Conservation (phyloP, 805 yeast species). For the Kazachstania kunashirensis region DNA sequence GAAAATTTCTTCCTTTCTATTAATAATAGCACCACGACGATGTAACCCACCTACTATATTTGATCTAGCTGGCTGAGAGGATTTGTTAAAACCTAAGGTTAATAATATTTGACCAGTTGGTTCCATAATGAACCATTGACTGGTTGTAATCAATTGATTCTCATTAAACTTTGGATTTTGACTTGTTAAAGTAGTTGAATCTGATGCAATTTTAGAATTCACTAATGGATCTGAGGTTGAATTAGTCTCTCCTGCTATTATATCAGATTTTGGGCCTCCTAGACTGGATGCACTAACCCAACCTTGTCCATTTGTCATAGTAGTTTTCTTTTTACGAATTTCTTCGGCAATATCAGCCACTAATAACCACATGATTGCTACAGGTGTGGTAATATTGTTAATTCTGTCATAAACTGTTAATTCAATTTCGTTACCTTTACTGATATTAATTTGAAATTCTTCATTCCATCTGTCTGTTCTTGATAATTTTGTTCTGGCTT, state of each 20-base stretch:
- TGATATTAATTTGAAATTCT: slow-evolving; percentile 68
- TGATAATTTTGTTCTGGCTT: slow-evolving; percentile 64
- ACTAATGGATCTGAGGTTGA: not conserved
- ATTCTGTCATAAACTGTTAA: slow-evolving; percentile 74
- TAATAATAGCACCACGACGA: slow-evolving; percentile 97
- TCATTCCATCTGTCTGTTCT: slow-evolving; percentile 78
- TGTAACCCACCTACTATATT: slow-evolving; percentile 54
- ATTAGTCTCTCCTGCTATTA: not conserved
- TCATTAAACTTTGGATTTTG: not conserved
- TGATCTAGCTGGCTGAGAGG: slow-evolving; percentile 39
- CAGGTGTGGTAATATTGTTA: slow-evolving; percentile 64
- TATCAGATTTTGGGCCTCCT: not conserved
- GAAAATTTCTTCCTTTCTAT: slow-evolving; percentile 76
- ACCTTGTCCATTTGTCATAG: slow-evolving; percentile 61
- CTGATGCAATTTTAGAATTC: not conserved
- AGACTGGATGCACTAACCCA: slow-evolving; percentile 76
- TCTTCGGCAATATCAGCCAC: slow-evolving; percentile 91
- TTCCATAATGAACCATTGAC: slow-evolving; percentile 83
- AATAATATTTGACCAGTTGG: slow-evolving; percentile 87
- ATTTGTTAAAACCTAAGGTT: slow-evolving; percentile 70
- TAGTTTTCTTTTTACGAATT: slow-evolving; percentile 79
- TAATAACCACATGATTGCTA: slow-evolving; percentile 86
- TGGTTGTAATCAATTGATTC: slow-evolving; percentile 36
- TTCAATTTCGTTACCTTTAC: slow-evolving; percentile 87
- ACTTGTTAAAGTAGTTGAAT: not conserved